These are phyloP conservation scores for Cyberlindnera veronae DNA, from an alignment of 805 yeast genomes.

Conservation along the genomic window DNA sequence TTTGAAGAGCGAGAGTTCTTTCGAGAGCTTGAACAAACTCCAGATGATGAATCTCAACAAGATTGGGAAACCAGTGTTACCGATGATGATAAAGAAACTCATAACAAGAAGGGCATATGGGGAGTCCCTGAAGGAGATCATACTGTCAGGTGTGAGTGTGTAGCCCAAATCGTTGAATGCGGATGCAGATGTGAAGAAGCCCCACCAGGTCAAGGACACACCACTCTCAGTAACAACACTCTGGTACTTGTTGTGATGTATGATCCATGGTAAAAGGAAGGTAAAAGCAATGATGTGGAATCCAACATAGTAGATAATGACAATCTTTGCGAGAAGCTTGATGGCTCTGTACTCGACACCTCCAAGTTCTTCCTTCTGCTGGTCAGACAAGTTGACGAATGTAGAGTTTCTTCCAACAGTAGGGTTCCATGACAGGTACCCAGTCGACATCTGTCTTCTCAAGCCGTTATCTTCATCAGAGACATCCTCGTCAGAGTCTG, in stretches of 20 bases:
- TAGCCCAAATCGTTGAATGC: conserved; percentile 84
- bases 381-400: conserved; percentile 74
- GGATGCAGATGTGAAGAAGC: conserved; percentile 75
- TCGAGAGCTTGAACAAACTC: conserved; percentile 65
- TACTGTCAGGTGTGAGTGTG: conserved; percentile 78
- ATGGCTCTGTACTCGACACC: conserved; percentile 95
- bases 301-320: conserved; percentile 69
- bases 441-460: conserved; percentile 44
- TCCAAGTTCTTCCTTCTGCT: conserved; percentile 90
- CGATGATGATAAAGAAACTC: conserved; percentile 75
- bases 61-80: conserved; percentile 94
- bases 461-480: conserved; percentile 29
- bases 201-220: conserved; percentile 88
- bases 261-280: conserved; percentile 61
- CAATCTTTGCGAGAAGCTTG: conserved; percentile 65
- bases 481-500: conserved; percentile 30
- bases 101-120: conserved; percentile 61
- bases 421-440: conserved; percentile 86
- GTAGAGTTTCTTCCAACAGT: conserved; percentile 92
- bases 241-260: conserved; percentile 38
- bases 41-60: conserved; percentile 78
- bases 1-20: conserved; percentile 54
- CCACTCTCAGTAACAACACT: conserved; percentile 50
- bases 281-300: conserved; percentile 57
- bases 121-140: conserved; percentile 61